Conservation (phyloP, 2,329 filamentous ascomycete species). For the Aspergillus thermomutatus region DNA sequence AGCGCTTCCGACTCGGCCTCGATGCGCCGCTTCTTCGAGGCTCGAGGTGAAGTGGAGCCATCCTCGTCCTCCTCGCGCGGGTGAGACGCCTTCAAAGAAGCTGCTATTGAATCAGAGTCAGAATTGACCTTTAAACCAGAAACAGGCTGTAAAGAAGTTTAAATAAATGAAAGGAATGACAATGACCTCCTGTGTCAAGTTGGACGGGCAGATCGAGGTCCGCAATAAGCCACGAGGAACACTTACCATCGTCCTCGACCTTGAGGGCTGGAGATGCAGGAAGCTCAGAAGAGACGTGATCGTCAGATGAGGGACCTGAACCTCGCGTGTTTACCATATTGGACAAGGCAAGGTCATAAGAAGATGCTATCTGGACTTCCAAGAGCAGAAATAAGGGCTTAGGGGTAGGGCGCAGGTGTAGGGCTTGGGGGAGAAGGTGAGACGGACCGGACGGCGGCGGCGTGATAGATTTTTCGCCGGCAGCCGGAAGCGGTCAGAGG, state of each 20-base stretch:
- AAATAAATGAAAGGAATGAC: neutral
- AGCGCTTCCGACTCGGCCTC: conserved; percentile 27
- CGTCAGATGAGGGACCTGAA: conserved; percentile 28
- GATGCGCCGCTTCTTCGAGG: conserved; percentile 40
- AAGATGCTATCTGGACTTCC: conserved; percentile 33
- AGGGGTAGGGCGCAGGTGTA: conserved; percentile 46
- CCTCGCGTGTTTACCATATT: conserved; percentile 34
- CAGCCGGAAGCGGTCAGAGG: neutral
- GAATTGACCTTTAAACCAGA: neutral
- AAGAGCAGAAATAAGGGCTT: conserved; percentile 49
- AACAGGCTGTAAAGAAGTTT: neutral
- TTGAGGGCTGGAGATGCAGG: conserved; percentile 26
- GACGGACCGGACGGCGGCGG: conserved; percentile 14
- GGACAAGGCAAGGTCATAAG: conserved; percentile 19
- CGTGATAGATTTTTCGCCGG: conserved; percentile 22
- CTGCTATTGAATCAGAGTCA: conserved; percentile 9
- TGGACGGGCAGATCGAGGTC: neutral
- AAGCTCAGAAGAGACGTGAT: conserved; percentile 24
- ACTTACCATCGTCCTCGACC: conserved; percentile 35
- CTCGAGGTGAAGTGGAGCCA: conserved; percentile 29
- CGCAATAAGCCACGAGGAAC: conserved; percentile 1
- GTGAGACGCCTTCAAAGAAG: conserved; percentile 30
- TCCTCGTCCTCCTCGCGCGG: conserved; percentile 35
- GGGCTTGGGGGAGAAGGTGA: conserved; percentile 32
- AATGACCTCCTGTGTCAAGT: neutral